Conservation (phyloP, 148 eudicot species). For the Talinum fruticosum region DNA sequence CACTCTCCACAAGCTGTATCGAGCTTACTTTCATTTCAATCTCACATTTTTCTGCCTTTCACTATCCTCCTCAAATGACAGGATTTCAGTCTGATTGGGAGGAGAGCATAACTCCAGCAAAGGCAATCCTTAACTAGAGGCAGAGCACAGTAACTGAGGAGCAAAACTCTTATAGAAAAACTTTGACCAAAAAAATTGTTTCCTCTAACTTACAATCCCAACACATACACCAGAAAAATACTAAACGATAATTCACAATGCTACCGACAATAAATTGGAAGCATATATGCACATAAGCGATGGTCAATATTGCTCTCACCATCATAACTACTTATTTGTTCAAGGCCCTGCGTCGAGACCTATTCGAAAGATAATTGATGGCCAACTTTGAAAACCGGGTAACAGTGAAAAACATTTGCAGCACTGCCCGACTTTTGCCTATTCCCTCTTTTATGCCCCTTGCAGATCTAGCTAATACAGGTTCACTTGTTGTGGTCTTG, state of each 20-base stretch:
- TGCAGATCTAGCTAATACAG: constrained; percentile 58
- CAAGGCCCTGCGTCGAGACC: constrained; percentile 36
- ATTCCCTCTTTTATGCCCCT: constrained; percentile 58
- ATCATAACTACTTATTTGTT: constrained; percentile 21
- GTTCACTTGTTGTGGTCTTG: constrained; percentile 35
- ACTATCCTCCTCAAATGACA: neutral
- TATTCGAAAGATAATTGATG: constrained; percentile 41
- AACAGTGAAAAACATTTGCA: constrained; percentile 56
- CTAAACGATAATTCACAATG: neutral
- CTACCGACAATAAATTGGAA: neutral
- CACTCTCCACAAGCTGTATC: neutral
- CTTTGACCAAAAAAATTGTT: neutral
- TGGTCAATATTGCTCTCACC: constrained; percentile 8
- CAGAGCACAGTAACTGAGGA: neutral
- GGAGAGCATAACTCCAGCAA: neutral
- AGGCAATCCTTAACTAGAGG: neutral
- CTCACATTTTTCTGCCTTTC: neutral
- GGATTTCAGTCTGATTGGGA: neutral
- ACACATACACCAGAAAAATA: neutral
- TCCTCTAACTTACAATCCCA: neutral
- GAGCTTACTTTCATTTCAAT: neutral
- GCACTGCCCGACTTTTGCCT: constrained; percentile 51
- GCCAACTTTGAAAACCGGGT: constrained; percentile 44
- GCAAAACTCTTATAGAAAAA: neutral
- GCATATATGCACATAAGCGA: constrained; percentile 14